Evolutionary conservation across 202 grass and related monocot genomes (phyloP).

Genomic region (Brachypodium distachyon): DNA sequence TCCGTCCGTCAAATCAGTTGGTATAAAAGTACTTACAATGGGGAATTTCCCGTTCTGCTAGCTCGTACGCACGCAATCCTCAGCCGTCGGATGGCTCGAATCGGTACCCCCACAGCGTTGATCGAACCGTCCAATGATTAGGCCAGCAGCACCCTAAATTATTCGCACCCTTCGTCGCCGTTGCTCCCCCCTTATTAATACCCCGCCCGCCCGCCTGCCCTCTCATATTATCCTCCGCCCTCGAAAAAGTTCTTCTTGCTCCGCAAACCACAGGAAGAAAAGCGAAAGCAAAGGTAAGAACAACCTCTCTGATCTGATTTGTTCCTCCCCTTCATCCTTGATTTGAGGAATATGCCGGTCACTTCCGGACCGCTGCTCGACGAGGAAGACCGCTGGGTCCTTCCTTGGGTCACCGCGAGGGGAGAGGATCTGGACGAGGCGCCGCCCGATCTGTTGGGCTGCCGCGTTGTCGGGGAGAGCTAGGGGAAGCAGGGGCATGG

Average conservation of each 20-base stretch:
- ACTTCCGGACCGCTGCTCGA: no score
- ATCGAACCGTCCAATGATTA: slow-evolving; percentile 8
- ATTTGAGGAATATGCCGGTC: no score
- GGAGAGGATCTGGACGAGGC: no score
- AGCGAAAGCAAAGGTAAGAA: slow-evolving; percentile 18
- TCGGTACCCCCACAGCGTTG: no score
- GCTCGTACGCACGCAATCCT: background rate
- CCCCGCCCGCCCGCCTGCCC: background rate
- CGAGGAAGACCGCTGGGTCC: no score
- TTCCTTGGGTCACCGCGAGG: no score
- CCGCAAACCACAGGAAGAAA: slow-evolving; percentile 5
- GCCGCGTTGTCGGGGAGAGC: no score
- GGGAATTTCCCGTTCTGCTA: no score
- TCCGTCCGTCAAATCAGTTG: background rate
- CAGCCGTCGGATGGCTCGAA: slow-evolving; percentile 13
- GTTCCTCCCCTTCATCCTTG: background rate
- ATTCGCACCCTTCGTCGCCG: background rate
- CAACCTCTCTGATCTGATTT: background rate
- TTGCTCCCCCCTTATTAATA: slow-evolving; percentile 22
- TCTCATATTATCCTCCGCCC: background rate
- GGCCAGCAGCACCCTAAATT: background rate
- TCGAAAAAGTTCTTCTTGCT: background rate
- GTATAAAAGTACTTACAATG: no score
- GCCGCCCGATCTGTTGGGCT: no score
- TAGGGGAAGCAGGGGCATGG: no score